Evolutionary conservation across 768 basidiomycete species (phyloP).

Genomic region (Tylopilus felleus): DNA sequence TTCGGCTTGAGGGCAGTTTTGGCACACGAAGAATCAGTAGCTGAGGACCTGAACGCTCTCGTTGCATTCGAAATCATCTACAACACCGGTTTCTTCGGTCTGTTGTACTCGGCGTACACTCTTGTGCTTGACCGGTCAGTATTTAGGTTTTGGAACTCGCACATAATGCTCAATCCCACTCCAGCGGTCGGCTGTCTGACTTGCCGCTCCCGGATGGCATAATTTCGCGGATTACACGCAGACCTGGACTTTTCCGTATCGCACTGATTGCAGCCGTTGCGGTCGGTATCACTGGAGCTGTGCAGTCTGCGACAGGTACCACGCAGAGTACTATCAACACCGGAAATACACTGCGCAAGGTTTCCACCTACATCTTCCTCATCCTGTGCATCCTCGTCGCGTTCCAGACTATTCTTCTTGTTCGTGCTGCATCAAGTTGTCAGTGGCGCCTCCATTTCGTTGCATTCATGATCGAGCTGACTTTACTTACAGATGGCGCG

Average conservation of each 20-base stretch:
- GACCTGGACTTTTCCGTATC: slow-evolving; percentile 24
- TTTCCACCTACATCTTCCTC: slow-evolving; percentile 28
- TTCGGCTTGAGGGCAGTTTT: slow-evolving; percentile 30
- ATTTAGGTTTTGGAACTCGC: not conserved
- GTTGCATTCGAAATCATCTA: slow-evolving; percentile 33
- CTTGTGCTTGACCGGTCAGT: slow-evolving; percentile 33
- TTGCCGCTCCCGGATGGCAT: slow-evolving; percentile 21
- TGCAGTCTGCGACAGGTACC: slow-evolving; percentile 14
- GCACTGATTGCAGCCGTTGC: slow-evolving; percentile 21
- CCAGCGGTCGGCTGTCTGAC: slow-evolving; percentile 23
- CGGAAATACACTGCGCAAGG: slow-evolving; percentile 24
- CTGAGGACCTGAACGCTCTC: slow-evolving; percentile 20
- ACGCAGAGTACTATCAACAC: slow-evolving; percentile 5
- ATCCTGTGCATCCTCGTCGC: slow-evolving; percentile 26
- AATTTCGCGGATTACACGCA: slow-evolving; percentile 21
- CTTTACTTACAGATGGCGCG: slow-evolving; percentile 14
- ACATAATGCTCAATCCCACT: not conserved
- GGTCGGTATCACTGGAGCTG: slow-evolving; percentile 26
- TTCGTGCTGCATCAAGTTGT: slow-evolving; percentile 15
- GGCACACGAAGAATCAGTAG: slow-evolving; percentile 22
- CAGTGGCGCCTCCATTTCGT: slow-evolving; percentile 3
- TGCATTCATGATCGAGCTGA: slow-evolving; percentile 3
- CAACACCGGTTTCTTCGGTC: slow-evolving; percentile 35
- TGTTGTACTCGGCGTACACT: slow-evolving; percentile 34
- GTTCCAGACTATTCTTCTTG: slow-evolving; percentile 23